Evolutionary conservation across 805 yeast species (phyloP), one percentile per base, ranked within the genome.

Genomic region (Ogataea nitratoaversa): DNA sequence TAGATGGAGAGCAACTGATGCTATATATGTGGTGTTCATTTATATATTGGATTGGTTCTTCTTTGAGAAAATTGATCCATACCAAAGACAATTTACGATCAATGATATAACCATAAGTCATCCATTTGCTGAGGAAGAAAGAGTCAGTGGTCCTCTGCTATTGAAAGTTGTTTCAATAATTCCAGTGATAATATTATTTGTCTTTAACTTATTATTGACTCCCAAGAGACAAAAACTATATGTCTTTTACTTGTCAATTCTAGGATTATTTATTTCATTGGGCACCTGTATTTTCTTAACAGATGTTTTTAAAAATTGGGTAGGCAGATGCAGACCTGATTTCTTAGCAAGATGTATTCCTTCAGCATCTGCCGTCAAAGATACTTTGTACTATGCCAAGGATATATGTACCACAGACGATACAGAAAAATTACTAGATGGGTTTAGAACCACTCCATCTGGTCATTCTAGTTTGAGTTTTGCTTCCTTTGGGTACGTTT

Each of bases 301-400:
- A 3, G 87, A 87, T 54, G 66, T 81, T 13, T 58, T 87, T 44
- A 91, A 91, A 65, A 79, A 83, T 56, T 79, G 85, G 78, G 77
- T 91, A 40, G 97, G 96, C 4, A 75, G 96, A 56, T 86, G 83
- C 46, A 71, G 99, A 44, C 99, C 99, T 0, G 99, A 91, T 62
- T 86, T 90, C 57, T 63, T 91, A 38, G 86, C 89, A 5, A 73
- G 98, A 50, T 91, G 98, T 60, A 57, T 71, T 17, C 96, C 96
- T 4, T 66, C 64, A 24, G 60, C 63, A 2, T 80, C 67, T 36
- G 72, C 90, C 0, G 82, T 89, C 6, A 22, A 22, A 8, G 67
- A 76, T 50, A 65, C 71, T 1, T 51, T 80, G 50, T 81, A 79
- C 20, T 69, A 53, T 39, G 85, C 88, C 4, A 66, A 65, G 25